Percentiles rank a stretch among this genome's conserved stretches.
Evolutionary conservation across 768 basidiomycete genomes (phyloP).

Genomic region (Lentinula aciculospora): DNA sequence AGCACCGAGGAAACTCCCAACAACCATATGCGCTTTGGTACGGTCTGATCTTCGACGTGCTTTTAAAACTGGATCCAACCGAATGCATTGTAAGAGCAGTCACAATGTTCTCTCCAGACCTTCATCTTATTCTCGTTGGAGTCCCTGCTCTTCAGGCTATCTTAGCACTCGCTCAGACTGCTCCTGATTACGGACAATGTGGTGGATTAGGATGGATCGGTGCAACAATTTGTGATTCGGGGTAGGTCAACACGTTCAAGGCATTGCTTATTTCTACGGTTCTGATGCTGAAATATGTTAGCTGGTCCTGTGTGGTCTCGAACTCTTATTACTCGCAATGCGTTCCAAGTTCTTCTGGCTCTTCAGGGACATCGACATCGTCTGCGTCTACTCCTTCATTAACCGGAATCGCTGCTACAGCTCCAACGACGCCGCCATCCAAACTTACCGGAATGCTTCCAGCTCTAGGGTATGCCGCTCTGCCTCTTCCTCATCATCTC

Average conservation of each 20-base stretch:
- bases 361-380: slow-evolving; percentile 4
- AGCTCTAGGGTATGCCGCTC: slow-evolving; percentile 34
- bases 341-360: slow-evolving; percentile 12
- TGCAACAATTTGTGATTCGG: slow-evolving; percentile 23
- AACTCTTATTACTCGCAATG: slow-evolving; percentile 35
- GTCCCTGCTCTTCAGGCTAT: neutral
- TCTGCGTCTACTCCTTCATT: slow-evolving; percentile 16
- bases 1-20: neutral
- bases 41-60: neutral
- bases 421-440: slow-evolving; percentile 37
- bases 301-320: slow-evolving; percentile 27
- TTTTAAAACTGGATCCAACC: neutral
- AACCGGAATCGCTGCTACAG: slow-evolving; percentile 24
- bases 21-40: neutral
- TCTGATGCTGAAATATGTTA: slow-evolving; percentile 3
- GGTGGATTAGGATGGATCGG: slow-evolving; percentile 30
- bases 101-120: neutral
- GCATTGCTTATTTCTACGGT: neutral
- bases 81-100: slow-evolving; percentile 1
- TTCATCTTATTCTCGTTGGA: neutral
- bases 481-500: neutral
- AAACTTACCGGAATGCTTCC: slow-evolving; percentile 35
- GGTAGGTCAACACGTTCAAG: slow-evolving; percentile 13
- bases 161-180: neutral
- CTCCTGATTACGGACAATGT: slow-evolving; percentile 17